Evolutionary conservation across 2,329 filamentous ascomycete species (phyloP).

Genomic region (Bretziella fagacearum): DNA sequence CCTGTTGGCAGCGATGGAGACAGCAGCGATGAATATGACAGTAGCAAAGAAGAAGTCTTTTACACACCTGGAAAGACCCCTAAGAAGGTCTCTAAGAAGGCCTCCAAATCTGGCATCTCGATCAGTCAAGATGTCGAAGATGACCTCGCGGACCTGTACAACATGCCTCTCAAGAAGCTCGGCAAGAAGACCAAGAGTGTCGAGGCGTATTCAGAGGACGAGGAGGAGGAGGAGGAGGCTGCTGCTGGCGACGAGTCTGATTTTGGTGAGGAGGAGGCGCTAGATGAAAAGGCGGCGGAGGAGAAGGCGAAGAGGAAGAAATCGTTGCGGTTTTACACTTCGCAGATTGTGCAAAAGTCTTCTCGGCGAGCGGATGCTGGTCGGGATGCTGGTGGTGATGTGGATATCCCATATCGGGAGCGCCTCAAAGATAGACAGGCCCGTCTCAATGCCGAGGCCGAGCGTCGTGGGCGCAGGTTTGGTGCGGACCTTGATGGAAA

Average conservation of each 20-base stretch:
- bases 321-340: slow-evolving; percentile 91
- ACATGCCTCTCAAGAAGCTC: slow-evolving; percentile 33
- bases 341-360: slow-evolving; percentile 86
- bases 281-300: slow-evolving; percentile 62
- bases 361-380: slow-evolving; percentile 65
- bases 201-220: slow-evolving; percentile 19
- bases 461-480: slow-evolving; percentile 53
- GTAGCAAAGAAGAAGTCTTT: slow-evolving; percentile 18
- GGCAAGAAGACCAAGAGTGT: slow-evolving; percentile 32
- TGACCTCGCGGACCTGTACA: slow-evolving; percentile 51
- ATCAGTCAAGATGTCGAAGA: slow-evolving; percentile 49
- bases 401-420: slow-evolving; percentile 76
- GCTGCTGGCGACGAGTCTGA: slow-evolving; percentile 60
- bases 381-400: slow-evolving; percentile 59
- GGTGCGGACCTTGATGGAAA: slow-evolving; percentile 52
- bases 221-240: too few species aligned
- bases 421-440: slow-evolving; percentile 71
- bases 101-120: slow-evolving; percentile 28
- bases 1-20: neutral
- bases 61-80: slow-evolving; percentile 15
- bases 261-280: slow-evolving; percentile 73
- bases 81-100: slow-evolving; percentile 21
- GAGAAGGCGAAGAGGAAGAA: slow-evolving; percentile 86
- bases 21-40: slow-evolving; percentile 22
- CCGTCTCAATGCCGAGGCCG: slow-evolving; percentile 74